These are phyloP conservation scores for Effrenium voratum DNA, from an alignment of 73 alveolate genomes.

Conservation along the genomic window DNA sequence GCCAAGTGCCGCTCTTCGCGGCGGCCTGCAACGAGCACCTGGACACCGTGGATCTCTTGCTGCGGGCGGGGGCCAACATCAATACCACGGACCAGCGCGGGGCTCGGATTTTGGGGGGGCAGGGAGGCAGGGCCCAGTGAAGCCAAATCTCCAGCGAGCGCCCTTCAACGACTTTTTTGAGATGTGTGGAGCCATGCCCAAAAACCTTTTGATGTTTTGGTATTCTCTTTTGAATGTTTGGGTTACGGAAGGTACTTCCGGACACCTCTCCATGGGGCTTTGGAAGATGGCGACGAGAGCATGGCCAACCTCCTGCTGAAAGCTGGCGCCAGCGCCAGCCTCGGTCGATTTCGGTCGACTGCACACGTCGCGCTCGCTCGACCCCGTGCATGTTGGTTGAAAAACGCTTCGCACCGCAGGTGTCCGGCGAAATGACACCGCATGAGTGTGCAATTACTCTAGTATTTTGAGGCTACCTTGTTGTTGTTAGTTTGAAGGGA, in stretches of 20 bases:
- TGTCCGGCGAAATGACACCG: too few species aligned
- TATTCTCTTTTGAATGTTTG: background rate
- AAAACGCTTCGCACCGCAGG: too few species aligned
- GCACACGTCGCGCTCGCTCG: too few species aligned
- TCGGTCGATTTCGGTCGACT: too few species aligned
- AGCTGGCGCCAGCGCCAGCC: slow-evolving; percentile 91
- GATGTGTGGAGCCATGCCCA: background rate
- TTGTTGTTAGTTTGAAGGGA: too few species aligned
- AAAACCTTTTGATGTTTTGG: background rate
- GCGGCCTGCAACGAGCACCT: slow-evolving; percentile 92
- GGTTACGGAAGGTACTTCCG: slow-evolving; percentile 35
- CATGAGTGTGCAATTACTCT: too few species aligned
- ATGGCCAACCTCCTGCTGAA: slow-evolving; percentile 85
- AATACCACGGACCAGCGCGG: slow-evolving; percentile 71
- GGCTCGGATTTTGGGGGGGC: background rate
- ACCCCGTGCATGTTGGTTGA: too few species aligned
- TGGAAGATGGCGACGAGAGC: slow-evolving; percentile 70
- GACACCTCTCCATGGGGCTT: slow-evolving; percentile 83
- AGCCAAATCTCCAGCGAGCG: background rate
- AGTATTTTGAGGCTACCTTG: too few species aligned
- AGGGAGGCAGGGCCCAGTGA: background rate
- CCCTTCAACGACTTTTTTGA: too few species aligned
- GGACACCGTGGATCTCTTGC: slow-evolving; percentile 82
- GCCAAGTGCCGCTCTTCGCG: slow-evolving; percentile 79
- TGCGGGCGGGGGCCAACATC: slow-evolving; percentile 86